Conservation (phyloP, 495 filamentous ascomycete genomes). For the Pseudoneurospora amorphoporcata region DNA sequence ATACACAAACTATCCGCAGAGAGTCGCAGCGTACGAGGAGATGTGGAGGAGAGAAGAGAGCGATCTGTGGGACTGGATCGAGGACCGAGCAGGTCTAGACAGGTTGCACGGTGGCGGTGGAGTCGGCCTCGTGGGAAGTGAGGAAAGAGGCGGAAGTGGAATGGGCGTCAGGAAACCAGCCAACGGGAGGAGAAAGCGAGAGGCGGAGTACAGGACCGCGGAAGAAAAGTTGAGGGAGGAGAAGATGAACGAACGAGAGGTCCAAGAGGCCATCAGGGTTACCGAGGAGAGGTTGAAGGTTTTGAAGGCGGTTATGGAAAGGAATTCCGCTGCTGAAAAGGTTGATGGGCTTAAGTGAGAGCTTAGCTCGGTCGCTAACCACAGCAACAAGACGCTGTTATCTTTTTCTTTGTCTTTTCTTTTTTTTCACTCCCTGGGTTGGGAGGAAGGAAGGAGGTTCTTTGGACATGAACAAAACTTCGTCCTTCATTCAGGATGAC, state of each 20-base stretch:
- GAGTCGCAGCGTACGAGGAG: constrained; percentile 80
- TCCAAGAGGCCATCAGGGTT: constrained; percentile 73
- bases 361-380: not conserved
- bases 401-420: not conserved
- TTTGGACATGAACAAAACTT: not conserved
- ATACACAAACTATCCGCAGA: constrained; percentile 46
- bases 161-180: not conserved
- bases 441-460: not conserved
- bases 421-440: not conserved
- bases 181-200: constrained; percentile 7
- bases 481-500: not conserved
- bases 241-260: constrained; percentile 67
- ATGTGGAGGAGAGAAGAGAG: constrained; percentile 86
- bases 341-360: not conserved
- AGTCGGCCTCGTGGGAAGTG: constrained; percentile 9
- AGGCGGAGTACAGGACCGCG: constrained; percentile 36
- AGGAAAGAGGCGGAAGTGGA: constrained; percentile 21
- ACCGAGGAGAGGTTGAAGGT: constrained; percentile 73
- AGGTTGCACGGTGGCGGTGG: constrained; percentile 39
- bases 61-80: constrained; percentile 92
- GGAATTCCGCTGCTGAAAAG: constrained; percentile 20
- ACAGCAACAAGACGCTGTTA: not conserved
- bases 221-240: constrained; percentile 52
- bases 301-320: constrained; percentile 60
- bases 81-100: constrained; percentile 73